Base-by-base conservation (phyloP, 768 basidiomycete genomes). In the Brasilioporus rufonigricans region DNA sequence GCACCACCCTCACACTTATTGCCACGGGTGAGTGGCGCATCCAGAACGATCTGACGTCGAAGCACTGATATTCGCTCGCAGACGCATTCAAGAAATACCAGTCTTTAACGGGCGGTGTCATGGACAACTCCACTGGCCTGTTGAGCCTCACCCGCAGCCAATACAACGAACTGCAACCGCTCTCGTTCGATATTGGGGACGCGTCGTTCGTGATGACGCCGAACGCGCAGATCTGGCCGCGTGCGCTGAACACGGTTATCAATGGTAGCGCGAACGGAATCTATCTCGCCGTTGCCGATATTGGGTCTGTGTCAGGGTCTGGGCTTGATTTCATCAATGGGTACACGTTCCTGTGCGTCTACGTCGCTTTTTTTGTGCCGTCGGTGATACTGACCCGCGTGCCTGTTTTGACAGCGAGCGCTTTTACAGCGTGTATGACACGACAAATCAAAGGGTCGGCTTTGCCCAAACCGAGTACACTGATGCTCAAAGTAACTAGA, bases 1-100 rank as follows among this genome's bases (percentile, higher is more conserved):
- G 69, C 13, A 67, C 62, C 35, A 64, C 68, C 9, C 47, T 70
- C 23, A 50, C 68, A 14, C 56, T 64, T 32, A 29, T 69, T 16
- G 56, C 66, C 14, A 40, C 65, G 1, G 53, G 70, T 67, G 35
- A 52, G 61, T 40, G 19, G 29, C 3, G 27, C 16, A 11, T 24
- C 0, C 14, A 12, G 5, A 18, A 26, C 18, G 24, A 24, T 10
- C 3, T 13, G 41, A 41, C 11, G 31, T 10, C 23, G 40, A 44
- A 23, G n/a, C 21, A 16, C 32, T 47, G 46, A 47, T 16, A 14
- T 8, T 21, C 10, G 12, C 31, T 21, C 8, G 29, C 32, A 51
- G 41, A 51, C 16, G 43, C 41, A 9, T 51, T 43, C 18, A 5
- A 44, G 2, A 18, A 26, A 19, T 51, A 51, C 32, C 14, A 43